Evolutionary conservation across 2,329 filamentous ascomycete genomes (phyloP).

Genomic region (Catunica adiposa): DNA sequence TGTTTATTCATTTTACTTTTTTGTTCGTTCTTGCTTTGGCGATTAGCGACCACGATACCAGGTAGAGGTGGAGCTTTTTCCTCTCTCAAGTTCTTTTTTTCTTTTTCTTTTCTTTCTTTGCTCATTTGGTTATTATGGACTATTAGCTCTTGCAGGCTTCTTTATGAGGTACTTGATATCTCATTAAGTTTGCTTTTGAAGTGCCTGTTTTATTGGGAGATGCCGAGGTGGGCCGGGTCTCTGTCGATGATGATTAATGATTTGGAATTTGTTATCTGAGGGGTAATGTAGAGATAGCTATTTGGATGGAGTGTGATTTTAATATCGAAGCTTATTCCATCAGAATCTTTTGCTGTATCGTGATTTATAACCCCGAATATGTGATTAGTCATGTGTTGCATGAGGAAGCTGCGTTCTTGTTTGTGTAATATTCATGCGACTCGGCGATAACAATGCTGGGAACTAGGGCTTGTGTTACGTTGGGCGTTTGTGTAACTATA

Average conservation of each 20-base stretch:
- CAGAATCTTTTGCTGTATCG: too few relatives aligned
- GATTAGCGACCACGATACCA: conserved; percentile 14
- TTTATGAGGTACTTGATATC: too few relatives aligned
- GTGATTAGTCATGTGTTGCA: too few relatives aligned
- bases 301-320: too few relatives aligned
- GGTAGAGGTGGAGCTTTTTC: conserved; percentile 4
- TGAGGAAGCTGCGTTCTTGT: too few relatives aligned
- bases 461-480: too few relatives aligned
- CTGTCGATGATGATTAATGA: not conserved
- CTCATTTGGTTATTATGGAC: not conserved
- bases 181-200: not conserved
- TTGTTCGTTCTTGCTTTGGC: conserved; percentile 13
- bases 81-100: not conserved
- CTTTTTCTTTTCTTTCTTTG: not conserved
- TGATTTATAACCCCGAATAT: too few relatives aligned
- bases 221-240: not conserved
- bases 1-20: conserved; percentile 10
- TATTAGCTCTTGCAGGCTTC: not conserved
- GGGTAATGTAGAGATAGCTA: too few relatives aligned
- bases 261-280: not conserved
- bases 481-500: too few relatives aligned
- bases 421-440: too few relatives aligned
- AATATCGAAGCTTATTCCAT: too few relatives aligned
- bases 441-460: too few relatives aligned
- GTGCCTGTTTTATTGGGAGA: not conserved